phyloP scores from a whole-genome alignment of 2,329 filamentous ascomycete genomes.

The Amauroascus verrucosus region DNA sequence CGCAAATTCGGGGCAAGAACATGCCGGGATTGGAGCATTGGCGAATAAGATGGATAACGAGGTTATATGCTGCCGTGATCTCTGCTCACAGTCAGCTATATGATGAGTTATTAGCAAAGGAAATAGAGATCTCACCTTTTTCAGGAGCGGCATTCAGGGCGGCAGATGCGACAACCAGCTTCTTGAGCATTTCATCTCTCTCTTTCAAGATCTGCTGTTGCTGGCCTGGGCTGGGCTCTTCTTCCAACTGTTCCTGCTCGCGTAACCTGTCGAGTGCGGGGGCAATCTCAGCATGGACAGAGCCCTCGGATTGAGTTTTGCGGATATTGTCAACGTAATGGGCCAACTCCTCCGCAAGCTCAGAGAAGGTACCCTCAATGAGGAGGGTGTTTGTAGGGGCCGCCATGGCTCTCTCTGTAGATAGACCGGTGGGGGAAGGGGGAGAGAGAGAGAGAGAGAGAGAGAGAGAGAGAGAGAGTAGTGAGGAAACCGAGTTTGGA shows the following conservation, averaged over 20 bases:
- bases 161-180: slow-evolving; percentile 70
- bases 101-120: not conserved
- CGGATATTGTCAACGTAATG: slow-evolving; percentile 81
- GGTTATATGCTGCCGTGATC: slow-evolving; percentile 91
- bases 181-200: slow-evolving; percentile 76
- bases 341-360: slow-evolving; percentile 88
- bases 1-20: slow-evolving; percentile 79
- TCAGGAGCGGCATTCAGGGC: slow-evolving; percentile 77
- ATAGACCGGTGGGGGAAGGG: not conserved
- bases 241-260: slow-evolving; percentile 45
- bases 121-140: slow-evolving; percentile 48
- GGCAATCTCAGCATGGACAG: slow-evolving; percentile 53
- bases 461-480: slow-evolving; percentile 7
- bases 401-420: slow-evolving; percentile 40
- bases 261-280: slow-evolving; percentile 52
- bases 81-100: slow-evolving; percentile 42
- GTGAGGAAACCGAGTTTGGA: not conserved
- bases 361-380: slow-evolving; percentile 86
- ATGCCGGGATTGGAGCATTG: slow-evolving; percentile 76
- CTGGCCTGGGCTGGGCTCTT: slow-evolving; percentile 37
- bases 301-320: slow-evolving; percentile 46
- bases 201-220: slow-evolving; percentile 39
- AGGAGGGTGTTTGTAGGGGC: slow-evolving; percentile 53
- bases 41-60: slow-evolving; percentile 84
- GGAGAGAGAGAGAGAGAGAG: slow-evolving; percentile 6